Evolutionary conservation across 2,329 filamentous ascomycete genomes (phyloP).

Genomic region (Hymenoscyphus albidus): DNA sequence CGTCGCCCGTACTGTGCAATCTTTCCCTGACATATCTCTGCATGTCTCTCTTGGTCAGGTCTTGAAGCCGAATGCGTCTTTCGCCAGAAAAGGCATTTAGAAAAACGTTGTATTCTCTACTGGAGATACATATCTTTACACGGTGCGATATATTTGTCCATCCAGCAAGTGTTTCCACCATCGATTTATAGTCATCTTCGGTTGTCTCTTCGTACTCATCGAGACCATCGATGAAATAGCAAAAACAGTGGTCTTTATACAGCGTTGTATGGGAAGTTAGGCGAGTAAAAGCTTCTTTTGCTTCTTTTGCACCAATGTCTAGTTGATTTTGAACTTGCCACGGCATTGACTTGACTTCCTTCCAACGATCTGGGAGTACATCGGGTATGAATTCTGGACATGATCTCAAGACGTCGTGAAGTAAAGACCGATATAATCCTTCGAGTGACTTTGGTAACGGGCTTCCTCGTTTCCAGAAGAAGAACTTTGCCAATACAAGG

Average conservation of each 20-base stretch:
- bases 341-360: not conserved
- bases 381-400: not conserved
- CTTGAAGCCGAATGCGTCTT: not conserved
- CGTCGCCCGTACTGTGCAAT: no score
- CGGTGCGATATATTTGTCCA: not conserved
- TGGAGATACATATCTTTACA: not conserved
- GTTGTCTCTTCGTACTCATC: not conserved
- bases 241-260: not conserved
- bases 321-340: not conserved
- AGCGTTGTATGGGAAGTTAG: not conserved
- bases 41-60: not conserved
- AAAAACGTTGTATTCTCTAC: not conserved
- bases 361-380: not conserved
- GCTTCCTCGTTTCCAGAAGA: not conserved
- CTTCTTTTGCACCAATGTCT: not conserved
- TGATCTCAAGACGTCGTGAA: not conserved
- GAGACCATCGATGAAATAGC: not conserved
- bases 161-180: not conserved
- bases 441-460: not conserved
- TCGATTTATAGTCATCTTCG: not conserved
- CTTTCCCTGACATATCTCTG: slow-evolving; percentile 1
- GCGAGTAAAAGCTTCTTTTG: not conserved
- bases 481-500: not conserved
- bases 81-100: not conserved
- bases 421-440: not conserved